Base-by-base conservation (phyloP, 2,329 filamentous ascomycete genomes). In the Cladosporium sphaerospermum region DNA sequence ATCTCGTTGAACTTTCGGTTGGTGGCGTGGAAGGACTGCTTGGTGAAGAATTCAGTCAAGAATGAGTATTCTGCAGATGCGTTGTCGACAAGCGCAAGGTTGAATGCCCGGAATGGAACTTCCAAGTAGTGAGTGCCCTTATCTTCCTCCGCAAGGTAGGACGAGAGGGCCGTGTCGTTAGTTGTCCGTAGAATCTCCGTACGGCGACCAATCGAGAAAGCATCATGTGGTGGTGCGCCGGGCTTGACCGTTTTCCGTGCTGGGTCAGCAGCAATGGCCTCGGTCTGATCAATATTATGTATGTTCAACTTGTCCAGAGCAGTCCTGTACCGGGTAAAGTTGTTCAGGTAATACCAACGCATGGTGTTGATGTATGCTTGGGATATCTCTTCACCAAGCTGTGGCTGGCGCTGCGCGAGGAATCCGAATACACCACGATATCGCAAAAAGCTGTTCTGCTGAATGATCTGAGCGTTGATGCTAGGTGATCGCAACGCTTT, bases 311-410 rank as follows among this genome's bases (percentile, higher is more conserved):
- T 95, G 52, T 86, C 85, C 5, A 99, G 76, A 0, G 93, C 85
- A 61, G 85, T 84, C 58, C 87, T 83, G 69, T 99, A 99, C 33
- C 92, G 84, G 3, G 82, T 84, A 66, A 99, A 99, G 68, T 96
- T 89, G 59, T 87, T 93, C 50, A 86, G 73, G 67, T 97, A 97
- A 66, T 99, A 99, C 93, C 93, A 99, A 50, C 90, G 83, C 89
- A 99, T 99, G 0, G 95, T 99, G 68, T 96, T 96, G 74, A 95
- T 85, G 65, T 99, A 99, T 3, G 95, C 93, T 67, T 89, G 86
- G 8, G 84, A 84, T 59, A 99, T 95, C 69, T 99, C 89, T 50
- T 91, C 85, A 8, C 89, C 89, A 5, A 99, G 81, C n/a, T 82
- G 78, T 1, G 86, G 76, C 63, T 97, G 90, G 59, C 92, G 86